phyloP scores from a whole-genome alignment of 2,329 filamentous ascomycete genomes.

The Claviceps pusilla region DNA sequence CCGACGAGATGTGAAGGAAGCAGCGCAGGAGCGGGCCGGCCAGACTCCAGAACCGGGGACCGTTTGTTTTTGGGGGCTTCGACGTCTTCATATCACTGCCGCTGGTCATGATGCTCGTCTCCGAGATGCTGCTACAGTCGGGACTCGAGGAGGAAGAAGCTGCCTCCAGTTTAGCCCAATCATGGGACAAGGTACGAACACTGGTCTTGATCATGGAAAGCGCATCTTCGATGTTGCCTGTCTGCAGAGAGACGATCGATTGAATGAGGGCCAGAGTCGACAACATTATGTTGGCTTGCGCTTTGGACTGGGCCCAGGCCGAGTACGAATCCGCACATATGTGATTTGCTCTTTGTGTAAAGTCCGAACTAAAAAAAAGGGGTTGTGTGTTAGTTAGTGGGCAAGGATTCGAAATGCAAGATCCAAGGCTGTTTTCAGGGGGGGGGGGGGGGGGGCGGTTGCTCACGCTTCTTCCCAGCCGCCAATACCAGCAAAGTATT shows the following conservation, averaged over 20 bases:
- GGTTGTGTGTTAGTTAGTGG: not conserved
- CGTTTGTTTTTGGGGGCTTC: conserved; percentile 10
- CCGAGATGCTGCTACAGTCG: conserved; percentile 16
- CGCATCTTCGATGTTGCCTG: conserved; percentile 43
- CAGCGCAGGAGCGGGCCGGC: conserved; percentile 58
- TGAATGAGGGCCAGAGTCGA: conserved; percentile 35
- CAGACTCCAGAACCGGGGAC: conserved; percentile 63
- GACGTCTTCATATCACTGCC: conserved; percentile 11
- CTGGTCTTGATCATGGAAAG: conserved; percentile 41
- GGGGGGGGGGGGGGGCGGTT: not conserved
- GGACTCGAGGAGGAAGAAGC: conserved; percentile 10
- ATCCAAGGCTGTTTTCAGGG: too few species aligned
- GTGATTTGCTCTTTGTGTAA: conserved; percentile 25
- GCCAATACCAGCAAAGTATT: conserved; percentile 56
- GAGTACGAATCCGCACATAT: conserved; percentile 17
- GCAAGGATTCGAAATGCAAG: too few species aligned
- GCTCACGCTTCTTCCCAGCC: conserved; percentile 45
- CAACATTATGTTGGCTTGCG: conserved; percentile 17
- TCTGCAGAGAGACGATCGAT: conserved; percentile 50
- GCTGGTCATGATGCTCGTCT: conserved; percentile 14
- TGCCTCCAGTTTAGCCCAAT: conserved; percentile 38
- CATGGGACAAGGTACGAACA: conserved; percentile 39
- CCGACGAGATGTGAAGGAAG: conserved; percentile 56
- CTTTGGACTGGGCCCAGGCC: conserved; percentile 20
- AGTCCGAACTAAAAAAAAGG: conserved; percentile 12